Percentiles rank a stretch among this genome's conserved stretches.
phyloP scores from a whole-genome alignment of 371 early-diverging fungal species.

The Haplosporangium sp. region DNA sequence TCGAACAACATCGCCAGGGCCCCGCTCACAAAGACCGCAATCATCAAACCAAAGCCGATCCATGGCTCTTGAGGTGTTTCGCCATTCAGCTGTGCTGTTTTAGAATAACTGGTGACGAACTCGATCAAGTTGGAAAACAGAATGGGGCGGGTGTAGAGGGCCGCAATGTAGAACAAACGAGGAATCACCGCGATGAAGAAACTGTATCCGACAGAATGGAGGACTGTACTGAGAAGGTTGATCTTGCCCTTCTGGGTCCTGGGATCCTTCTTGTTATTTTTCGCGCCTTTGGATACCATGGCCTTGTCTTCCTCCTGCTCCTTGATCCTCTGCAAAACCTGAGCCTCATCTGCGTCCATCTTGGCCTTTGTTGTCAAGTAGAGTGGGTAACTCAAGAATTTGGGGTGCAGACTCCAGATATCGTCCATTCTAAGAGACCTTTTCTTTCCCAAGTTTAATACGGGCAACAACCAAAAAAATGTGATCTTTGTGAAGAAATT shows the following conservation, averaged over 20 bases:
- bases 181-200: conserved; percentile 30
- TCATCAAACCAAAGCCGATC: conserved; percentile 66
- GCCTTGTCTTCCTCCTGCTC: conserved; percentile 49
- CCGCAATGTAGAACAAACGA: conserved; percentile 71
- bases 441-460: conserved; percentile 82
- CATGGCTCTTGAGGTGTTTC: conserved; percentile 60
- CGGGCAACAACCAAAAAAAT: conserved; percentile 92
- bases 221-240: conserved; percentile 54
- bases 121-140: conserved; percentile 75
- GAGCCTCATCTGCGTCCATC: conserved; percentile 46
- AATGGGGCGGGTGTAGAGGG: conserved; percentile 80
- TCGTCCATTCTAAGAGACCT: conserved; percentile 83
- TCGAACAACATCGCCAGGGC: conserved; percentile 28
- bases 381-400: conserved; percentile 42
- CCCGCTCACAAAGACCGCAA: conserved; percentile 31
- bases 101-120: conserved; percentile 67
- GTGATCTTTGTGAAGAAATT: conserved; percentile 87
- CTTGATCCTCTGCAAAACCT: conserved; percentile 56
- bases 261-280: neutral
- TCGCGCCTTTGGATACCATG: neutral
- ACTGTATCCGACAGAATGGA: conserved; percentile 64
- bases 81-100: neutral
- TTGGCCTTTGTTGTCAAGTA: conserved; percentile 46
- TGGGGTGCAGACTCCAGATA: conserved; percentile 77
- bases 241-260: conserved; percentile 12